These are phyloP conservation scores for Chytriomyces sp. DNA, from an alignment of 192 early-diverging fungal species.

Conservation along the genomic window DNA sequence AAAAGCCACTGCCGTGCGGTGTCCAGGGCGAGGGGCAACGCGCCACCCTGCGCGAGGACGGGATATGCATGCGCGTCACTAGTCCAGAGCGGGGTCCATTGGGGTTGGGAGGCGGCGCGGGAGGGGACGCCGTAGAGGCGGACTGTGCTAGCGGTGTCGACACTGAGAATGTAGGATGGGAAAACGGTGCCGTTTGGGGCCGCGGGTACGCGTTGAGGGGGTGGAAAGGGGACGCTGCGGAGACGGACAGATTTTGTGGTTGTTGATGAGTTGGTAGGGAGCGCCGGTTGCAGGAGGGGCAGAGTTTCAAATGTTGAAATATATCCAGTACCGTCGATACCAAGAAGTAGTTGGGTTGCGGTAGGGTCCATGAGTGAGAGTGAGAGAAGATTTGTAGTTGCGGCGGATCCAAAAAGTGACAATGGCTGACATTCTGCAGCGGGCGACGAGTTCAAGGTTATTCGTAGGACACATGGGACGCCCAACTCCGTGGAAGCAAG, in stretches of 20 bases:
- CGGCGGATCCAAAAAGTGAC: not conserved
- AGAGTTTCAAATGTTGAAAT: not conserved
- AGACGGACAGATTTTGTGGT: not conserved
- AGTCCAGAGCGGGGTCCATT: not conserved
- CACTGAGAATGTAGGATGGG: not conserved
- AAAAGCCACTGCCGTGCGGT: slow-evolving; percentile 5
- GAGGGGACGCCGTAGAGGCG: slow-evolving; percentile 4
- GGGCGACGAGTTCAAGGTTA: not conserved
- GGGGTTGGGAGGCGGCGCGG: not conserved
- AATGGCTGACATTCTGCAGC: slow-evolving; percentile 1
- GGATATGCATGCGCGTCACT: not conserved
- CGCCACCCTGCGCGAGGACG: not conserved
- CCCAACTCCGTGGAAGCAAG: not conserved
- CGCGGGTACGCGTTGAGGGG: not conserved
- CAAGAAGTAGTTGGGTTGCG: not conserved
- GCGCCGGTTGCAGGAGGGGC: not conserved
- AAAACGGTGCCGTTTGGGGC: not conserved
- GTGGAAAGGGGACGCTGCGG: not conserved
- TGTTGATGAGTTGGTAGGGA: not conserved
- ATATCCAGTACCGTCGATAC: slow-evolving; percentile 14
- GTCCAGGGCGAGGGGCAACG: slow-evolving; percentile 4
- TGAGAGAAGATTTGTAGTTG: not conserved
- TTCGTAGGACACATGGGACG: slow-evolving; percentile 21
- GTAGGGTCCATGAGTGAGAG: not conserved
- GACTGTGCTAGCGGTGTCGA: not conserved